Conservation (phyloP, 345 rosid genomes). For the Physaria fendleri region DNA sequence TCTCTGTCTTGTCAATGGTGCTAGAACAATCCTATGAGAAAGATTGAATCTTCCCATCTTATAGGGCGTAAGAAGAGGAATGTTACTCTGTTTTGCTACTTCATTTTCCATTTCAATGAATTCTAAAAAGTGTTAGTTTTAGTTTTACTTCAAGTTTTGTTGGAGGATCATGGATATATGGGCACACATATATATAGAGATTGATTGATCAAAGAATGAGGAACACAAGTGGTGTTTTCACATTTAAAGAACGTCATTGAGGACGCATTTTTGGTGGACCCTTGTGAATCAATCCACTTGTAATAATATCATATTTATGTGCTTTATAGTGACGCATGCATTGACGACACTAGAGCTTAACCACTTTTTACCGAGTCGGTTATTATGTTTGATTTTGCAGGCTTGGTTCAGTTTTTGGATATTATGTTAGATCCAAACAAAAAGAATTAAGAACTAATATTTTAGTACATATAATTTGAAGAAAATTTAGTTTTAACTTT, state of each 20-base stretch:
- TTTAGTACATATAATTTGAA: too few relatives aligned
- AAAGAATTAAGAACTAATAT: too few relatives aligned
- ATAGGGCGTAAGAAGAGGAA: constrained; percentile 24
- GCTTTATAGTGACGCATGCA: constrained; percentile 4
- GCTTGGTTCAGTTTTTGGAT: too few relatives aligned
- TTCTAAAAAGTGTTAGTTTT: background rate
- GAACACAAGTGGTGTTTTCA: background rate
- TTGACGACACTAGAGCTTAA: constrained; percentile 8
- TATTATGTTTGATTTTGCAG: too few relatives aligned
- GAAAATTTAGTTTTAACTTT: too few relatives aligned
- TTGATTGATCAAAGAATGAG: background rate
- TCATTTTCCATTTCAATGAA: constrained; percentile 8
- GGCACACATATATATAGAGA: background rate
- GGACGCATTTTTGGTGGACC: constrained; percentile 13
- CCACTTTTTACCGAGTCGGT: too few relatives aligned
- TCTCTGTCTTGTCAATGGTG: constrained; percentile 58
- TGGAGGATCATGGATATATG: background rate
- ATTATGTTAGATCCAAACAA: too few relatives aligned
- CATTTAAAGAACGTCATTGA: background rate
- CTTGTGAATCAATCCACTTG: background rate
- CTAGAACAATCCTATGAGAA: constrained; percentile 45
- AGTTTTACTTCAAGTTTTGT: background rate
- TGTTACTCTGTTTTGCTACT: constrained; percentile 17
- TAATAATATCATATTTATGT: background rate
- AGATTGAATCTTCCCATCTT: constrained; percentile 31